Evolutionary conservation across 129 eudicot species (phyloP).

Genomic region (Oenanthe sinensis): DNA sequence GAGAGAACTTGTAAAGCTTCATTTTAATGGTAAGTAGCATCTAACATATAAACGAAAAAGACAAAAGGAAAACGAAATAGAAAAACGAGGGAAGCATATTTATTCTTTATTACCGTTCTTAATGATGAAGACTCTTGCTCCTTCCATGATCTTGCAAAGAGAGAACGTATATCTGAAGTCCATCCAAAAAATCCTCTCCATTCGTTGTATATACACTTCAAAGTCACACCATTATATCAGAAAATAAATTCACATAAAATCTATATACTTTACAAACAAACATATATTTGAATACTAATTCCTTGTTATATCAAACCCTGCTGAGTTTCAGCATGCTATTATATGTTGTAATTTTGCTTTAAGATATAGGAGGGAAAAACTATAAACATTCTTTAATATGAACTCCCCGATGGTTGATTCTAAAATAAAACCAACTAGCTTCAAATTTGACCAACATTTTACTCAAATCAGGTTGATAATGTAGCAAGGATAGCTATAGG

Average conservation of each 20-base stretch:
- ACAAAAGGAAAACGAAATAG: not conserved
- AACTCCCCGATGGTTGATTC: too few relatives aligned
- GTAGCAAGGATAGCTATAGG: not conserved
- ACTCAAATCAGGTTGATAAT: not conserved
- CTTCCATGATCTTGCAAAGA: constrained; percentile 54
- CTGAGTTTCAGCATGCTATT: too few relatives aligned
- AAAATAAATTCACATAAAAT: not conserved
- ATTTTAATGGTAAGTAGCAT: not conserved
- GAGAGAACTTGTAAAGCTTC: not conserved
- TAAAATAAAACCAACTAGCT: not conserved
- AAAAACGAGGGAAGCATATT: too few relatives aligned
- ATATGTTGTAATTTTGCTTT: too few relatives aligned
- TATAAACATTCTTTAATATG: too few relatives aligned
- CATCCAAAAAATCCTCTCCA: constrained; percentile 77
- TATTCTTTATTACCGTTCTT: constrained; percentile 45
- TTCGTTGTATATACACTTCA: constrained; percentile 83
- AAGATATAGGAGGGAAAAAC: too few relatives aligned
- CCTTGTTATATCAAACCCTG: not conserved
- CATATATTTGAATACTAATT: not conserved
- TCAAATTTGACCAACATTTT: not conserved
- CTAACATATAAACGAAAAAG: not conserved
- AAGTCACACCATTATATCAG: constrained; percentile 2
- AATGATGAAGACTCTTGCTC: constrained; percentile 48
- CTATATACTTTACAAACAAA: not conserved
- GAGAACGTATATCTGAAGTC: constrained; percentile 65